Evolutionary conservation across 2,329 filamentous ascomycete genomes (phyloP).

Genomic region (Penicillium sp.): DNA sequence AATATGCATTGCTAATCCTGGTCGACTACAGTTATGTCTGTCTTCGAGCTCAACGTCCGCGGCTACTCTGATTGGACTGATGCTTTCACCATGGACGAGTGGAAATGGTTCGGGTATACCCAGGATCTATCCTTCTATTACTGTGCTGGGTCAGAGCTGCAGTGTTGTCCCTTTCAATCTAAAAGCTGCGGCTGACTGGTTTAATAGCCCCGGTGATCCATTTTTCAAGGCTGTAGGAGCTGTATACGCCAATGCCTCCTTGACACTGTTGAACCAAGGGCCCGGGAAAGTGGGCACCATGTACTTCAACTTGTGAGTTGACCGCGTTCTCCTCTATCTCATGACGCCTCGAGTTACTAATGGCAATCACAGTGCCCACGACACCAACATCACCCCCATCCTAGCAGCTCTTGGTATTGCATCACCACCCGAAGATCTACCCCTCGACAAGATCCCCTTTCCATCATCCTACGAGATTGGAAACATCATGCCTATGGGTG

Average conservation of each 20-base stretch:
- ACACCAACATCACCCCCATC: slow-evolving; percentile 21
- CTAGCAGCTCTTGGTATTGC: slow-evolving; percentile 22
- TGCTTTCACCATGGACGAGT: slow-evolving; percentile 27
- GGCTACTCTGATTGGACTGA: slow-evolving; percentile 24
- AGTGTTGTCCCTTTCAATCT: too few species aligned
- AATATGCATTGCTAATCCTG: neutral
- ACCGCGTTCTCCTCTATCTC: neutral
- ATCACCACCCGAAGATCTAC: slow-evolving; percentile 18
- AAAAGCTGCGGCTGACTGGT: neutral
- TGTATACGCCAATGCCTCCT: slow-evolving; percentile 23
- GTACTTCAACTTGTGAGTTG: neutral
- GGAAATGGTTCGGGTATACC: slow-evolving; percentile 23
- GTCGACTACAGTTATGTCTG: slow-evolving; percentile 16
- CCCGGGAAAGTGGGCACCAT: slow-evolving; percentile 16
- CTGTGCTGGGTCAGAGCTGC: slow-evolving; percentile 21
- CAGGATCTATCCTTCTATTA: slow-evolving; percentile 24
- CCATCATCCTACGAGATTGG: slow-evolving; percentile 15
- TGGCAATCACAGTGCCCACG: slow-evolving; percentile 13
- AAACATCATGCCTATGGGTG: slow-evolving; percentile 24
- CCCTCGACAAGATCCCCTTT: slow-evolving; percentile 22
- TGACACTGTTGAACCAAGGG: slow-evolving; percentile 22
- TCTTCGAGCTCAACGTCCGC: slow-evolving; percentile 24
- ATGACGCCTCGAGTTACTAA: neutral
- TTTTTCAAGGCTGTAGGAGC: neutral
- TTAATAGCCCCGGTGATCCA: slow-evolving; percentile 14